Evolutionary conservation across 2,329 filamentous ascomycete genomes (phyloP).

Genomic region (Cladosporium cucumerinum): DNA sequence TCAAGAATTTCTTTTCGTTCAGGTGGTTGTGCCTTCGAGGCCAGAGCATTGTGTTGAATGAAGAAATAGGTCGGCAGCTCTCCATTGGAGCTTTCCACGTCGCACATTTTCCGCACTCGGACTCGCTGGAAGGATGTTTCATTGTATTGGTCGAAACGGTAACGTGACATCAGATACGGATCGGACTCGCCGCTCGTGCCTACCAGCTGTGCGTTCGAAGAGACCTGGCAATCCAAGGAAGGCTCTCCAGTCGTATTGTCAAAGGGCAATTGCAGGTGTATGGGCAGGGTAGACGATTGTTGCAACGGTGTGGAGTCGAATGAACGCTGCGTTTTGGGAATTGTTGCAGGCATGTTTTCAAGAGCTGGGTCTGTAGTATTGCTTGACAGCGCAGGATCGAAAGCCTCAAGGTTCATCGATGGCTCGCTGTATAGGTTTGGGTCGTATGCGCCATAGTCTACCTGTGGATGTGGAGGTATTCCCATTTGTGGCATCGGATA

Average conservation of each 20-base stretch:
- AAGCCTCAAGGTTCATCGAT: slow-evolving; percentile 25
- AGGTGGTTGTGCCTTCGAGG: slow-evolving; percentile 36
- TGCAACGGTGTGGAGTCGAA: slow-evolving; percentile 29
- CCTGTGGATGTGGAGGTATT: slow-evolving; percentile 19
- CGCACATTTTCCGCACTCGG: slow-evolving; percentile 33
- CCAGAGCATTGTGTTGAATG: slow-evolving; percentile 35
- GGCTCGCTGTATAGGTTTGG: slow-evolving; percentile 30
- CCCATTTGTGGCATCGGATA: slow-evolving; percentile 28
- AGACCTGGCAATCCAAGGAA: slow-evolving; percentile 32
- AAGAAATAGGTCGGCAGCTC: slow-evolving; percentile 34
- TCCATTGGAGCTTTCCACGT: slow-evolving; percentile 20
- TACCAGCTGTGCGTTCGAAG: slow-evolving; percentile 33
- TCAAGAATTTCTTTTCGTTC: slow-evolving; percentile 26
- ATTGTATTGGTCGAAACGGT: slow-evolving; percentile 35
- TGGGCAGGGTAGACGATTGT: slow-evolving; percentile 20
- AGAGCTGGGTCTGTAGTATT: slow-evolving; percentile 10
- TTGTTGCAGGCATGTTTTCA: slow-evolving; percentile 15
- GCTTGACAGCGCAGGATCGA: slow-evolving; percentile 28
- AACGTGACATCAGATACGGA: slow-evolving; percentile 34
- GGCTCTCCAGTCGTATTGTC: slow-evolving; percentile 30
- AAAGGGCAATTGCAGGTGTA: slow-evolving; percentile 27
- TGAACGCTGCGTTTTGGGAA: slow-evolving; percentile 20
- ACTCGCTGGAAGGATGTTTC: slow-evolving; percentile 33
- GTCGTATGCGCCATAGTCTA: slow-evolving; percentile 29
- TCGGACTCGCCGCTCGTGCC: slow-evolving; percentile 34